A percentile compares a stretch with the other conserved stretches of the same genome.
phyloP scores from a whole-genome alignment of 2,329 filamentous ascomycete species.

The Curvularia lunata region DNA sequence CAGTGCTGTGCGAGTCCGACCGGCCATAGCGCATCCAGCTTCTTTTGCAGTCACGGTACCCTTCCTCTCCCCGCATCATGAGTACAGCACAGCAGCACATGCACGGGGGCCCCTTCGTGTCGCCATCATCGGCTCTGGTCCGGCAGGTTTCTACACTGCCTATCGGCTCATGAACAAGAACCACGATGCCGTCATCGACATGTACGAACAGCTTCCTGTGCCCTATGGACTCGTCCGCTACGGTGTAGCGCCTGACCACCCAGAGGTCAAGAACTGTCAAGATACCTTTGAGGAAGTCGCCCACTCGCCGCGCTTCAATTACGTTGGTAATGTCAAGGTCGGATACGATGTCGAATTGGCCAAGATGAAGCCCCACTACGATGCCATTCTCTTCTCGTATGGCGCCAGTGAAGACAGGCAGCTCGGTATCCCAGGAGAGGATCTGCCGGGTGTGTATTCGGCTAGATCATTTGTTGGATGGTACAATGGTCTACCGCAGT shows the following conservation, averaged over 20 bases:
- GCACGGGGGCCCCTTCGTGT: conserved; percentile 68
- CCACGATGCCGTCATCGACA: conserved; percentile 77
- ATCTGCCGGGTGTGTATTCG: conserved; percentile 78
- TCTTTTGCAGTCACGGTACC: neutral
- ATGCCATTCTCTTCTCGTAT: conserved; percentile 91
- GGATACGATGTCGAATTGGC: conserved; percentile 72
- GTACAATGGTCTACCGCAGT: conserved; percentile 95
- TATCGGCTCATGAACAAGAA: conserved; percentile 82
- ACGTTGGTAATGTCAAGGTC: conserved; percentile 86
- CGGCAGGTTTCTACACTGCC: conserved; percentile 94
- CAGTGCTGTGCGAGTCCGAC: conserved; percentile 11
- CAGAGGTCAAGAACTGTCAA: conserved; percentile 98
- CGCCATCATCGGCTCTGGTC: conserved; percentile 90
- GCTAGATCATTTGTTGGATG: conserved; percentile 94
- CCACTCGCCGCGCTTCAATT: conserved; percentile 80
- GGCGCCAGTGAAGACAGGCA: conserved; percentile 84
- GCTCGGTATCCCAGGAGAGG: conserved; percentile 81
- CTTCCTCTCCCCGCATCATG: conserved; percentile 18
- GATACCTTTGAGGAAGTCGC: conserved; percentile 93
- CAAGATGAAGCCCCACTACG: conserved; percentile 79
- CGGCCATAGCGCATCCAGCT: conserved; percentile 14
- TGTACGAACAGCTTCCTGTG: conserved; percentile 94
- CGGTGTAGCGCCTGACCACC: conserved; percentile 97
- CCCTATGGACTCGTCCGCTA: conserved; percentile 92
- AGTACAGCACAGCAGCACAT: conserved; percentile 31